Evolutionary conservation across 257 asterid species (phyloP), one percentile per base, ranked within the genome.

Genomic region (Nicotiana paniculata): DNA sequence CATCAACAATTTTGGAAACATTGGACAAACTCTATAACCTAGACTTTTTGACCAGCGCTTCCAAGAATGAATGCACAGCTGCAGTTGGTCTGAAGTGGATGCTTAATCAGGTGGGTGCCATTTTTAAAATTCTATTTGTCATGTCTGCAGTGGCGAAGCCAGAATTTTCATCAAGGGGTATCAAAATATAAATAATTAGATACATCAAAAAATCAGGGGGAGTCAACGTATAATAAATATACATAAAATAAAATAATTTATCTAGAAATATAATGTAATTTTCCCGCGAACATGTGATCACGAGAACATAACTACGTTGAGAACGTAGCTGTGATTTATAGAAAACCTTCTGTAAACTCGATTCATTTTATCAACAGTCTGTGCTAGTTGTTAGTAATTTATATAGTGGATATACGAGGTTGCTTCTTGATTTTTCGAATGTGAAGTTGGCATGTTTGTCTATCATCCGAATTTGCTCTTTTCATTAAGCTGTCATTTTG

Each of bases 21-120:
- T 87, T 96, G 91, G 99, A 96, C 82, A 88, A 72, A 53, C 82
- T 96, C 81, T 96, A 94, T 86, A 91, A 94, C 87, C 90, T 96
- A n/a, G 99, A 96, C 63, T 89, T 90, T 90, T 81, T 89, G 63
- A 89, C 97, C 16, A 96, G 99, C 81, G 98, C 99, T 81, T 91
- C 98, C 24, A 94, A 93, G 85, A 96, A 96, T 84, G 98, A 96
- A 89, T 96, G 99, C 92, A 94, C 98, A 0, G 95, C 99, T 83
- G 99, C 99, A 4, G 92, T 96, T 82, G 99, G 99, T 79, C 89
- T 95, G 90, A 95, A 95, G 87, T 93, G 98, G 98, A 95, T 95
- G 98, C 92, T 95, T 81, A 95, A 95, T 84, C 97, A 95, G 95
- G 98, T 90, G 59, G 86, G 86, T 82, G 48, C 72, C 82, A 79